Evolutionary conservation across 768 basidiomycete genomes (phyloP), one percentile per base, ranked within the genome.

Genomic region (Collybia nuda): DNA sequence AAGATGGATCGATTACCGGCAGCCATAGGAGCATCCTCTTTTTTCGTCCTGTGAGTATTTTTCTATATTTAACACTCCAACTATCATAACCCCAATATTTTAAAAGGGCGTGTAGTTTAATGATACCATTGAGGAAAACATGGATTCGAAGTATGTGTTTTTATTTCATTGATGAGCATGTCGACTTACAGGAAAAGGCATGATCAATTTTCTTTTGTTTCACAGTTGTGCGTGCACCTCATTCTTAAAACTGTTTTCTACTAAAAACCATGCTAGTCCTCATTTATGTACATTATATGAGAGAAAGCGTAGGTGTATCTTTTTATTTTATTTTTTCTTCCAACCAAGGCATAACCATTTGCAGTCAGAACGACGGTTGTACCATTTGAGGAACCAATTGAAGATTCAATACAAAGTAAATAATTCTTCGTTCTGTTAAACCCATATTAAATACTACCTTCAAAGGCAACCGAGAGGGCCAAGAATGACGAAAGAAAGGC

Each of bases 201-300:
- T 84, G 66, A 76, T 88, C 59, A 83, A 86, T 69, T 88, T 90
- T 59, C 66, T 86, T 46, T 60, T 90, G n/a, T 95, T 88, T 64
- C 88, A 93, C 53, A 75, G 70, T 3, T 93, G 75, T 71, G 60
- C 64, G 77, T 63, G 6, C 19, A 21, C 9, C 24, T 47, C 5
- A n/a, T 12, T 37, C n/a, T 23, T 35, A 2, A 36, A 9, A 17
- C 47, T 14, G n/a, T 15, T 41, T 18, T 44, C 47, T 44, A 46
- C 62, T 57, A 54, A 60, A 48, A 26, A 60, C 42, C 26, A 69
- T 18, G 21, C 67, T 65, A 82, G 73, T 95, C 66, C 69, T 96
- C 52, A 79, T 94, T 17, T 91, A 87, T 61, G 80, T 88, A 3
- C 82, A 85, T 63, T 86, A 84, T 55, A 79, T 79, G 70, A 73